Percentiles rank a stretch among this genome's conserved stretches.
Conservation (phyloP, 1,139 yeast genomes). For the Debaryomycetaceae sp. region DNA sequence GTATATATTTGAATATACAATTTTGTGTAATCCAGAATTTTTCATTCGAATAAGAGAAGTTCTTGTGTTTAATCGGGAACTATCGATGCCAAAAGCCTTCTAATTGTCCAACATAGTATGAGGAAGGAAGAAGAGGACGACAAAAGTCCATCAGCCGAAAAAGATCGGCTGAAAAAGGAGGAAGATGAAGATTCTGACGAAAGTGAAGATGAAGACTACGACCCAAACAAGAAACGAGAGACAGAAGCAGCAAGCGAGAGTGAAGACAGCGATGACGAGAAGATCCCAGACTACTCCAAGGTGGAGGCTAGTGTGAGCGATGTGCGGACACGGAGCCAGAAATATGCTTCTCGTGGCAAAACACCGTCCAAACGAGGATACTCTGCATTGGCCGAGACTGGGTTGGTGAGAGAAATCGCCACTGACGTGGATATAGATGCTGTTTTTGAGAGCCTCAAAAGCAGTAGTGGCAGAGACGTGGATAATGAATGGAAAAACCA, state of each 20-base stretch:
- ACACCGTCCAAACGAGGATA: conserved; percentile 7
- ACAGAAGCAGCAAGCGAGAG: conserved; percentile 18
- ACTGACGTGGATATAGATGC: conserved; percentile 33
- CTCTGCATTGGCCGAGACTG: conserved; percentile 12
- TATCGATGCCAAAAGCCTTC: no score
- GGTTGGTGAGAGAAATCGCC: conserved; percentile 26
- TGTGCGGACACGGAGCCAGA: conserved; percentile 39
- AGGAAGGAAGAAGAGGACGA: conserved; percentile 6
- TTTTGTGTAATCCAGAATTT: neutral
- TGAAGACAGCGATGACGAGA: conserved; percentile 22
- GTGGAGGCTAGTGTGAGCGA: conserved; percentile 31
- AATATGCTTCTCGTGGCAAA: conserved; percentile 14
- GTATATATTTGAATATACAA: neutral
- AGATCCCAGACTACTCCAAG: conserved; percentile 33
- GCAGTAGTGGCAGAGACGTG: conserved; percentile 8
- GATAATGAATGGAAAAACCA: conserved; percentile 6
- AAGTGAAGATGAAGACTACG: conserved; percentile 66
- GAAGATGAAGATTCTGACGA: conserved; percentile 40
- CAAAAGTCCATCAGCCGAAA: conserved; percentile 10
- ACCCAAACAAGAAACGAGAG: conserved; percentile 33
- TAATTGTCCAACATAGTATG: no score
- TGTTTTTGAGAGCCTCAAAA: conserved; percentile 29
- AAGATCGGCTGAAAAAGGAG: conserved; percentile 6
- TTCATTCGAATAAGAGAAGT: neutral
- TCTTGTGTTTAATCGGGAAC: no score